These are phyloP conservation scores for Macadamia tetraphylla DNA, from an alignment of 164 flowering plant genomes.

Conservation along the genomic window DNA sequence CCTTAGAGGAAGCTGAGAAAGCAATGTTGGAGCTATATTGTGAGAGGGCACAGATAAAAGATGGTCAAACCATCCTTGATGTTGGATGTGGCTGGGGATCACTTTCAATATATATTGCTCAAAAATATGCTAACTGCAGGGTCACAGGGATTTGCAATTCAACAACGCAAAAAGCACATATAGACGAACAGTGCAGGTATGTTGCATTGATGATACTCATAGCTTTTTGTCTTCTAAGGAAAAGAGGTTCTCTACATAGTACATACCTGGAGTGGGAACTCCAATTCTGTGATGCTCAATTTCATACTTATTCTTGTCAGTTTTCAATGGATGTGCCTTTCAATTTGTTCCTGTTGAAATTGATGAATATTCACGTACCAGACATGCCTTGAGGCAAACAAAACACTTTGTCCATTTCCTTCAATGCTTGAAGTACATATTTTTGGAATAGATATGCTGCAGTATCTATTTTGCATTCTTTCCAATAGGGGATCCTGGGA, in stretches of 20 bases:
- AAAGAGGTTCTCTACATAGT: too few species aligned
- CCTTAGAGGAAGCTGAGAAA: constrained; percentile 85
- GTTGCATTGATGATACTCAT: neutral
- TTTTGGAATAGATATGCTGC: too few species aligned
- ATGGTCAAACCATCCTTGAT: constrained; percentile 89
- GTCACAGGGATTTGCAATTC: constrained; percentile 94
- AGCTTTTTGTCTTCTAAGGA: too few species aligned
- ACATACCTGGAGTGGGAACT: too few species aligned
- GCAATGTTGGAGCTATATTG: constrained; percentile 89
- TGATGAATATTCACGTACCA: too few species aligned
- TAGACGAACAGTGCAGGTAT: constrained; percentile 75
- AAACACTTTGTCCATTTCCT: too few species aligned
- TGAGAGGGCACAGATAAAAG: constrained; percentile 72
- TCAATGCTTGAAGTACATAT: neutral
- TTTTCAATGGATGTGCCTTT: too few species aligned
- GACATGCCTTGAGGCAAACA: too few species aligned
- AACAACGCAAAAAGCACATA: constrained; percentile 65
- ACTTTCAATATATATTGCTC: constrained; percentile 67
- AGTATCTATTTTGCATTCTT: neutral
- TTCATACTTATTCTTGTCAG: too few species aligned
- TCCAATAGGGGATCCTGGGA: neutral
- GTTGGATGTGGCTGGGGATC: constrained; percentile 99
- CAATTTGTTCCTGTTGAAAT: too few species aligned
- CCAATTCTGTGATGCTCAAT: too few species aligned
- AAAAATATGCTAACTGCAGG: constrained; percentile 60